phyloP scores from a whole-genome alignment of 1,284 basidiomycete genomes.

The Ustilago xerochloae region DNA sequence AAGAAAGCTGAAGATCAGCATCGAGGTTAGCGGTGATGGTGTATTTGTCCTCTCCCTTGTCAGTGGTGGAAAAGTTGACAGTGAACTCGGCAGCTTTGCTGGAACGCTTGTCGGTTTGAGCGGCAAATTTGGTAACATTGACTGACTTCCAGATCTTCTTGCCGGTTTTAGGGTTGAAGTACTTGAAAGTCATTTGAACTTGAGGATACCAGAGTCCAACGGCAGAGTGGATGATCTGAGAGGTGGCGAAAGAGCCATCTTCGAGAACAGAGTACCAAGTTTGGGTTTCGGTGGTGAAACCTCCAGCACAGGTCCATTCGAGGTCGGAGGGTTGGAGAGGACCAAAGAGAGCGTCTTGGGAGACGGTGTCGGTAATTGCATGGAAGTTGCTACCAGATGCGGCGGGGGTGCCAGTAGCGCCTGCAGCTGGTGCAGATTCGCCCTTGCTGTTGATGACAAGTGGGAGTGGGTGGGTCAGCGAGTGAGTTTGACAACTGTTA shows the following conservation, averaged over 20 bases:
- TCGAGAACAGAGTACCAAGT: slow-evolving; percentile 85
- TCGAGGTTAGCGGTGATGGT: slow-evolving; percentile 83
- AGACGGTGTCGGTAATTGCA: slow-evolving; percentile 58
- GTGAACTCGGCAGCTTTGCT: slow-evolving; percentile 91
- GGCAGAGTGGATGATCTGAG: slow-evolving; percentile 93
- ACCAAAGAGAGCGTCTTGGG: slow-evolving; percentile 73
- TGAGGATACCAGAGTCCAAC: slow-evolving; percentile 93
- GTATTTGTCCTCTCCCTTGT: slow-evolving; percentile 79
- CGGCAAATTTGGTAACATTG: slow-evolving; percentile 85
- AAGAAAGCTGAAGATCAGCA: slow-evolving; percentile 81
- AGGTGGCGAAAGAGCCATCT: slow-evolving; percentile 85
- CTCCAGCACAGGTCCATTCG: slow-evolving; percentile 82
- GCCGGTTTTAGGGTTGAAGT: slow-evolving; percentile 81
- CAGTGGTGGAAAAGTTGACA: slow-evolving; percentile 73
- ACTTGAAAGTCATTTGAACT: slow-evolving; percentile 94
- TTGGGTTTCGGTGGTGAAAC: slow-evolving; percentile 93
- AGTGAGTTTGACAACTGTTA: background rate
- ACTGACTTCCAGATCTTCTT: slow-evolving; percentile 87
- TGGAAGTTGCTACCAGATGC: slow-evolving; percentile 59
- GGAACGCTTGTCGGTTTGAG: slow-evolving; percentile 79
- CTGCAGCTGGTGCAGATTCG: slow-evolving; percentile 28
- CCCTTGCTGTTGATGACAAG: slow-evolving; percentile 14
- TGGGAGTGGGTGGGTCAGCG: background rate
- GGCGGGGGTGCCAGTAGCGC: slow-evolving; percentile 17
- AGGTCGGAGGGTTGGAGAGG: slow-evolving; percentile 77